These are phyloP conservation scores for Mortierella polycephala DNA, from an alignment of 371 early-diverging fungal species.

Conservation along the genomic window DNA sequence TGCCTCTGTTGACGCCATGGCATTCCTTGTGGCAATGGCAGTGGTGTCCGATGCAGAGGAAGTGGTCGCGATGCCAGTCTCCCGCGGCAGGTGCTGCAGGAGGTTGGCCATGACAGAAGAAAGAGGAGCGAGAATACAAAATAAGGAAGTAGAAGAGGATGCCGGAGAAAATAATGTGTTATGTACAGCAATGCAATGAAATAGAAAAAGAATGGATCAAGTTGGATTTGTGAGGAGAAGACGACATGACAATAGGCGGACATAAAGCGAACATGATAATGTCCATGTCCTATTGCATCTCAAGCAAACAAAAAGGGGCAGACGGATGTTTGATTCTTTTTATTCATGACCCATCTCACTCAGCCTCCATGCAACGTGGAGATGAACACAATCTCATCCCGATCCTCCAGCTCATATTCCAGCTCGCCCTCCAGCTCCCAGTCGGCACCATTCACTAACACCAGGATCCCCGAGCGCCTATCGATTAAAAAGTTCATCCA, in stretches of 20 bases:
- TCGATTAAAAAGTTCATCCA: not conserved
- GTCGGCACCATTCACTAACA: conserved; percentile 93
- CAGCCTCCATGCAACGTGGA: conserved; percentile 96
- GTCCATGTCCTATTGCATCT: no score
- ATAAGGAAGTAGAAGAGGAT: not conserved
- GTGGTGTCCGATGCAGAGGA: not conserved
- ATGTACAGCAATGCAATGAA: not conserved
- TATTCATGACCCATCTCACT: conserved; percentile 1
- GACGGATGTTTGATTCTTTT: not conserved
- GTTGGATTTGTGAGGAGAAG: not conserved
- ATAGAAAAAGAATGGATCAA: not conserved
- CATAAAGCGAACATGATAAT: not conserved
- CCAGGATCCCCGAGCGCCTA: conserved; percentile 95
- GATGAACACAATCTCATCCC: conserved; percentile 92
- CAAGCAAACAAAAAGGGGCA: not conserved
- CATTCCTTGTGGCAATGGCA: not conserved
- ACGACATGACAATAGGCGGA: not conserved
- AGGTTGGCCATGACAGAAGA: conserved; percentile 8
- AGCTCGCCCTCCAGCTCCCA: conserved; percentile 96
- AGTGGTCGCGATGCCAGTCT: conserved; percentile 1
- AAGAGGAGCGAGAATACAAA: not conserved
- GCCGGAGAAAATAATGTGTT: not conserved
- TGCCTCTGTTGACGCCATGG: not conserved
- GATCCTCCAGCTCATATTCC: conserved; percentile 80
- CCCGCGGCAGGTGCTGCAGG: conserved; percentile 2